A percentile compares a stretch with the other conserved stretches of the same genome.
Evolutionary conservation across 164 flowering plant genomes (phyloP).

Genomic region (Chimonanthus salicifolius): DNA sequence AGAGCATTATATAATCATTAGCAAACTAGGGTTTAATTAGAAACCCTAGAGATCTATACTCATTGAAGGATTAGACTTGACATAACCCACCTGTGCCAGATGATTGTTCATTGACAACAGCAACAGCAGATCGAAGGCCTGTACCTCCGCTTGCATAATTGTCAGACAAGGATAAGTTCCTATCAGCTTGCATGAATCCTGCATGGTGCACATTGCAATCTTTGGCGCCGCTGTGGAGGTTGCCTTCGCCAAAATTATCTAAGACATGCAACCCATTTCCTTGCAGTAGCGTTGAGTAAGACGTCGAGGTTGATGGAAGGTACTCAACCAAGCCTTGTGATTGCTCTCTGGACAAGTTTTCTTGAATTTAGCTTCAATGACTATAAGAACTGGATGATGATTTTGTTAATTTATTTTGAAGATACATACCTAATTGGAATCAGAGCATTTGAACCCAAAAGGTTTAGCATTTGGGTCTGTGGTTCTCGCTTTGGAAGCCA

Average conservation of each 20-base stretch:
- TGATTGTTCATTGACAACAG: not conserved
- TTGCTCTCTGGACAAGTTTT: slow-evolving; percentile 17
- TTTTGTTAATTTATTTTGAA: slow-evolving; percentile 3
- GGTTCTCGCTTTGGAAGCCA: slow-evolving; percentile 38
- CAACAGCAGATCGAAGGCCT: not conserved
- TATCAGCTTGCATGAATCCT: slow-evolving; percentile 27
- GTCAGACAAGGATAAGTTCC: slow-evolving; percentile 29
- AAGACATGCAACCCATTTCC: slow-evolving; percentile 17
- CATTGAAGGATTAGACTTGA: not conserved
- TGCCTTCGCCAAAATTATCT: slow-evolving; percentile 13
- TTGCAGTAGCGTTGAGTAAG: not conserved
- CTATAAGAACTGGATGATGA: not conserved
- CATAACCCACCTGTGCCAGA: not conserved
- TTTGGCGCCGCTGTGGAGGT: slow-evolving; percentile 17
- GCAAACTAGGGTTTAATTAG: not conserved
- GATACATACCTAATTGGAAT: slow-evolving; percentile 32
- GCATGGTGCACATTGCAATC: slow-evolving; percentile 10
- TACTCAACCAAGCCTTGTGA: slow-evolving; percentile 6
- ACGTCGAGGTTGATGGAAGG: slow-evolving; percentile 1
- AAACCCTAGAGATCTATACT: not conserved
- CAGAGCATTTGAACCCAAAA: slow-evolving; percentile 37
- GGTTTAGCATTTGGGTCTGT: slow-evolving; percentile 29
- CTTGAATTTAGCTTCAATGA: not conserved
- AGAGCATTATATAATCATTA: not conserved
- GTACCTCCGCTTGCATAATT: slow-evolving; percentile 23